Conservation (phyloP, 768 basidiomycete species). For the Chiua virens region DNA sequence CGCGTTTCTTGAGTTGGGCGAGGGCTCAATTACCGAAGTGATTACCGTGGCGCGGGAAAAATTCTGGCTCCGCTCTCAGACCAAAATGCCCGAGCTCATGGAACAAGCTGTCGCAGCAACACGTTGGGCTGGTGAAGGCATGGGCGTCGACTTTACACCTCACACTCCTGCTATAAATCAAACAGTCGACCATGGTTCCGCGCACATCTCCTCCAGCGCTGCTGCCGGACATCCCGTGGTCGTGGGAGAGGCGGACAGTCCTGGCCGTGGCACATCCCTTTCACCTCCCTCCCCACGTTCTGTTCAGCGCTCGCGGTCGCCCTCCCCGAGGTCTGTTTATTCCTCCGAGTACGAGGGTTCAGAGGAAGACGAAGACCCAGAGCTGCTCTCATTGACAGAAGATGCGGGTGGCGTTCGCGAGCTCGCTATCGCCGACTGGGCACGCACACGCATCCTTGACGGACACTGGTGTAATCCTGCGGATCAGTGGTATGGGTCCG, state of each 20-base stretch:
- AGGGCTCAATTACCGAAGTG: slow-evolving; percentile 65
- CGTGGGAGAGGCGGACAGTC: slow-evolving; percentile 11
- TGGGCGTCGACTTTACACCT: slow-evolving; percentile 30
- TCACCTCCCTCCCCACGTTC: slow-evolving; percentile 28
- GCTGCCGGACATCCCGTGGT: background rate
- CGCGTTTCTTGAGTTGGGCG: slow-evolving; percentile 71
- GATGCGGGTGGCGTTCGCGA: slow-evolving; percentile 46
- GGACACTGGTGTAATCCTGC: slow-evolving; percentile 77
- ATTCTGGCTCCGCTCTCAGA: slow-evolving; percentile 64
- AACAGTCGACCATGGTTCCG: slow-evolving; percentile 3
- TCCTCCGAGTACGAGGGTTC: slow-evolving; percentile 35
- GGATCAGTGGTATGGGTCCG: slow-evolving; percentile 60
- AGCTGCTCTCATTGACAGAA: slow-evolving; percentile 44
- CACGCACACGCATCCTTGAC: slow-evolving; percentile 66
- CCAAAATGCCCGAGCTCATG: slow-evolving; percentile 66
- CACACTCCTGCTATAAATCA: slow-evolving; percentile 15
- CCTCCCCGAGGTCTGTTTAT: slow-evolving; percentile 29
- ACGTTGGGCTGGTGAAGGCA: slow-evolving; percentile 40
- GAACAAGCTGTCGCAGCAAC: slow-evolving; percentile 66
- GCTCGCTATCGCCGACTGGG: slow-evolving; percentile 71
- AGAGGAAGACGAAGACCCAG: slow-evolving; percentile 46
- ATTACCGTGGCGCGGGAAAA: slow-evolving; percentile 65
- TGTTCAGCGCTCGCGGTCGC: slow-evolving; percentile 29
- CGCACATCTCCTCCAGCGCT: slow-evolving; percentile 9
- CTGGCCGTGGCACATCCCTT: slow-evolving; percentile 25